Evolutionary conservation across 768 basidiomycete genomes (phyloP).

Genomic region (Mycena latifolia): DNA sequence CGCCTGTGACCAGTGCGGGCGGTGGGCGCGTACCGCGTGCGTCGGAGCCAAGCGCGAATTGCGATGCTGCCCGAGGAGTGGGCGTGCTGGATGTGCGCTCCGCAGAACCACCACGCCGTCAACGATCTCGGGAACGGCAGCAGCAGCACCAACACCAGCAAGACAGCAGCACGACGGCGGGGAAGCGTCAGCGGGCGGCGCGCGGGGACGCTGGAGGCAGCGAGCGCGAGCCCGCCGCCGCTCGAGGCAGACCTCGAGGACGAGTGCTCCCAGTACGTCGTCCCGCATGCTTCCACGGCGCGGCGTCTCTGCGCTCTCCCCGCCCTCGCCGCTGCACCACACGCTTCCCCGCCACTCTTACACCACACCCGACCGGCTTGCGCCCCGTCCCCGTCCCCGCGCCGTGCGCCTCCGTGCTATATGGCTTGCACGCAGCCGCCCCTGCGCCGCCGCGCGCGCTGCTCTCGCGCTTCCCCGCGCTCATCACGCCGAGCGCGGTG

Average conservation of each 20-base stretch:
- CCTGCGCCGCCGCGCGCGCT: neutral
- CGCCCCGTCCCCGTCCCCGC: constrained; percentile 45
- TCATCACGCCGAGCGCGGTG: constrained; percentile 56
- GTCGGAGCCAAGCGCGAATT: constrained; percentile 72
- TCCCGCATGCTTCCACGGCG: constrained; percentile 57
- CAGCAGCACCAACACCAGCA: too few species aligned
- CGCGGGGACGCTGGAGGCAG: neutral
- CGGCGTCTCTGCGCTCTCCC: constrained; percentile 68
- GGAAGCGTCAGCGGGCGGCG: constrained; percentile 44
- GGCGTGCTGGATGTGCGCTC: constrained; percentile 78
- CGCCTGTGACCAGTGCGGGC: constrained; percentile 84
- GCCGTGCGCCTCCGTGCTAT: constrained; percentile 57
- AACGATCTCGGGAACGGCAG: neutral
- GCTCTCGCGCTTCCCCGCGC: neutral
- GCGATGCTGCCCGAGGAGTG: constrained; percentile 77
- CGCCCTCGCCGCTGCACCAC: constrained; percentile 24
- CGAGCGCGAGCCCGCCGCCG: neutral
- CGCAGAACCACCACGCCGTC: constrained; percentile 31
- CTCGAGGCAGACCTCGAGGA: constrained; percentile 49
- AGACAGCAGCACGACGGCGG: constrained; percentile 16
- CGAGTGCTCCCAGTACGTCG: constrained; percentile 61
- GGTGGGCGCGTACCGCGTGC: constrained; percentile 90
- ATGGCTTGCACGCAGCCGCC: constrained; percentile 68
- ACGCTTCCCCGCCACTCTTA: constrained; percentile 34
- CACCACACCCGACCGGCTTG: constrained; percentile 44